Percentiles rank a stretch among this genome's conserved stretches.
These are phyloP conservation scores for Talaromyces verruculosus DNA, from an alignment of 2,329 filamentous ascomycete genomes.

Conservation along the genomic window DNA sequence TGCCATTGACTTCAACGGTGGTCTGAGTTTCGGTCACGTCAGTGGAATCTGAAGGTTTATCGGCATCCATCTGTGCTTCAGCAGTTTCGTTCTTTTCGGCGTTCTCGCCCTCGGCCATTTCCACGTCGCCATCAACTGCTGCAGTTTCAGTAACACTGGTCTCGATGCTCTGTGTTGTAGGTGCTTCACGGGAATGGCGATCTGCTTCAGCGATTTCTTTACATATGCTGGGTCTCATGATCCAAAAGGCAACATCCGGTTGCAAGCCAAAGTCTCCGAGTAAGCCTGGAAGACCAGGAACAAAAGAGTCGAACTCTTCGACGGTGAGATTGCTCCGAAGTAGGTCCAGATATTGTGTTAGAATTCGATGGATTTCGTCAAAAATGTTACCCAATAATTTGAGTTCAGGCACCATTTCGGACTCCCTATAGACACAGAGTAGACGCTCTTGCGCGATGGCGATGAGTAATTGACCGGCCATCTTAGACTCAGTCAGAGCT, in stretches of 20 bases:
- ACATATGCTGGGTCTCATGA: conserved; percentile 73
- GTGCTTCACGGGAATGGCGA: conserved; percentile 31
- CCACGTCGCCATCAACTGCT: conserved; percentile 38
- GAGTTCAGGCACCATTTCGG: conserved; percentile 68
- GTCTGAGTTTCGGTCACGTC: conserved; percentile 9
- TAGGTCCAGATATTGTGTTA: conserved; percentile 86
- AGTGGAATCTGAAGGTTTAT: conserved; percentile 28
- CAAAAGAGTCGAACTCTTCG: conserved; percentile 72
- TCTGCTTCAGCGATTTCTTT: conserved; percentile 56
- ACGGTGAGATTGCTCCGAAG: conserved; percentile 75
- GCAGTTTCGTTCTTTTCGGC: conserved; percentile 25
- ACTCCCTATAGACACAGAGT: conserved; percentile 75
- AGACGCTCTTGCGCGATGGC: conserved; percentile 88
- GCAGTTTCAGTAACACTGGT: conserved; percentile 24
- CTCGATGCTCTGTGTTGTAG: conserved; percentile 24
- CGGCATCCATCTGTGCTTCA: conserved; percentile 37
- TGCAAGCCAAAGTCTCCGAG: conserved; percentile 79
- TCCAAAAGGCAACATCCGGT: conserved; percentile 78
- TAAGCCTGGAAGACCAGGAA: conserved; percentile 72
- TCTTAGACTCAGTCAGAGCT: conserved; percentile 71
- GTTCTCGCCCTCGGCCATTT: conserved; percentile 33
- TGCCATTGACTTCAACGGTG: conserved; percentile 19
- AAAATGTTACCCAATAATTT: conserved; percentile 86
- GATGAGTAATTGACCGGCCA: conserved; percentile 81
- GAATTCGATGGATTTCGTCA: conserved; percentile 82